phyloP scores from a whole-genome alignment of 441 rosid species.

The Aleurites moluccanus region DNA sequence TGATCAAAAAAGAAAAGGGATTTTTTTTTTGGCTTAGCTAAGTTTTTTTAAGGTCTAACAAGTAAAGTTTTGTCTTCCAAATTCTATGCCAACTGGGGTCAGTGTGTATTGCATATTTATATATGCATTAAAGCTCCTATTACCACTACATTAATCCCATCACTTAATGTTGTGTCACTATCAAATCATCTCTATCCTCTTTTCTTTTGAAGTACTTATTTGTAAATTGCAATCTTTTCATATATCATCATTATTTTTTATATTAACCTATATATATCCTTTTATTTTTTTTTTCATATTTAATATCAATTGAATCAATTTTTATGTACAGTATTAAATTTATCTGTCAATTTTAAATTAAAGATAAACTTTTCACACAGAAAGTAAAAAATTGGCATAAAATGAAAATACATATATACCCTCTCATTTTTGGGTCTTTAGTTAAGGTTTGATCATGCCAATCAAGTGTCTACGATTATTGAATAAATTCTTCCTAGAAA shows the following conservation, averaged over 20 bases:
- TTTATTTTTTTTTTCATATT: too few species aligned
- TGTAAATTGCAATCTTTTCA: constrained; percentile 22
- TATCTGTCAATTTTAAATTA: too few species aligned
- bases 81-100: constrained; percentile 34
- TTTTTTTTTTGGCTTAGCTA: not conserved
- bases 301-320: too few species aligned
- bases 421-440: not conserved
- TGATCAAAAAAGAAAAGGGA: not conserved
- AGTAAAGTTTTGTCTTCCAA: constrained; percentile 22
- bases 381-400: not conserved
- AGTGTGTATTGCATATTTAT: constrained; percentile 45
- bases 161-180: constrained; percentile 39
- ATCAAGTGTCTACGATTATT: constrained; percentile 3
- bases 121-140: constrained; percentile 20
- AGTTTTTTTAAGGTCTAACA: constrained; percentile 4
- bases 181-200: constrained; percentile 39
- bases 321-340: too few species aligned
- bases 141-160: constrained; percentile 15
- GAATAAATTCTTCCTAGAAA: not conserved
- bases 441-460: too few species aligned
- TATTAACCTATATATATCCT: constrained; percentile 15
- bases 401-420: not conserved
- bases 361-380: too few species aligned
- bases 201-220: not conserved
- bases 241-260: constrained; percentile 12